A percentile compares a stretch with the other conserved stretches of the same genome.
Conservation (phyloP, 1,284 basidiomycete genomes). For the Trichosporon inkin region DNA sequence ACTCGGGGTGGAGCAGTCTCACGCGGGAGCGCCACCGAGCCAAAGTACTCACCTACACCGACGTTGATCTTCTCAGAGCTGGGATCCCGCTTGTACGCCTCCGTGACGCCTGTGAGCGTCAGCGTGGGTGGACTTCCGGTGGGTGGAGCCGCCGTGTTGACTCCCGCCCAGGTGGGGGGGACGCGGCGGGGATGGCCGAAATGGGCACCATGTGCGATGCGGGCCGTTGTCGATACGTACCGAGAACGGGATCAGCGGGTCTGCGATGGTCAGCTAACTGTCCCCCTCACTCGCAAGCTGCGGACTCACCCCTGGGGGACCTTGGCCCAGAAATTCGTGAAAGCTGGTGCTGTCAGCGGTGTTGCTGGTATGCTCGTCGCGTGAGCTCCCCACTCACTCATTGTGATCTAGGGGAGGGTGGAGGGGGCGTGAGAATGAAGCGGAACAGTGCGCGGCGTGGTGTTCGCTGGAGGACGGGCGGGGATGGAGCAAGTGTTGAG, state of each 20-base stretch:
- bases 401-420: background rate
- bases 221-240: constrained; percentile 20
- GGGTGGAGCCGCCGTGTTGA: background rate
- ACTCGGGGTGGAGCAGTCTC: background rate
- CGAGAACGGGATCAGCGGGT: constrained; percentile 24
- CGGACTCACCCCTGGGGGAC: constrained; percentile 16
- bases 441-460: background rate
- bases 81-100: constrained; percentile 71
- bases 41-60: constrained; percentile 65
- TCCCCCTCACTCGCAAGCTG: no score
- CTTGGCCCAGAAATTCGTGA: constrained; percentile 18
- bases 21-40: background rate
- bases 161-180: background rate
- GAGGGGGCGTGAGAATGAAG: background rate
- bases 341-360: constrained; percentile 8
- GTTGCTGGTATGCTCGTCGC: constrained; percentile 4
- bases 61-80: constrained; percentile 92
- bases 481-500: no score
- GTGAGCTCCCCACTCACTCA: constrained; percentile 3
- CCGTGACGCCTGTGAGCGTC: constrained; percentile 39
- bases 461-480: background rate
- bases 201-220: background rate
- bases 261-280: constrained; percentile 10
- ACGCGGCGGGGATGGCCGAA: background rate
- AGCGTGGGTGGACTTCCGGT: background rate